Evolutionary conservation across 2,329 filamentous ascomycete species (phyloP), one percentile per base, ranked within the genome.

Genomic region (Xylariaceae sp.): DNA sequence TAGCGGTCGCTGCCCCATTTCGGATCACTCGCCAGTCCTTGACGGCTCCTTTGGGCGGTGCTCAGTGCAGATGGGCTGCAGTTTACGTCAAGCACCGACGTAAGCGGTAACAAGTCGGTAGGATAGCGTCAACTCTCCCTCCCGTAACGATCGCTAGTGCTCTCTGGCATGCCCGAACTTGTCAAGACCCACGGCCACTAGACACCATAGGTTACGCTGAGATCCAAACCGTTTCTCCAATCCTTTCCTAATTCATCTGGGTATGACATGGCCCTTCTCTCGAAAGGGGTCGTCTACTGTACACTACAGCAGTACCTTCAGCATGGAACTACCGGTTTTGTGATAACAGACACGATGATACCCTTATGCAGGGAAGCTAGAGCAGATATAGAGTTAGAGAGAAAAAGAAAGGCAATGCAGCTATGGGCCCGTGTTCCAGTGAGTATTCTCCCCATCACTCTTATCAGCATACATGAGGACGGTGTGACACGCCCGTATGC

Each of bases 201-300:
- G 17, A 51, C 21, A 39, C 54, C 54, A 26, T 39, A 21, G 48
- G 36, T 36, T 24, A 21, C 24, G 31, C 36, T 53, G 21, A 51
- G 58, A 53, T 37, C 49, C 40, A 44, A 58, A 44, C 55, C 45
- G 56, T 55, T 58, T 46, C 43, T 24, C 46, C 33, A 31, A 34
- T 47, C 58, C 23, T 51, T 58, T 17, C 48, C 47, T n/a, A 31
- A 29, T 57, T 43, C 21, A 47, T 57, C 54, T 19, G 41, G 14
- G 7, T 9, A 37, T 36, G 49, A 44, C 19, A 53, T 41, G 19
- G 31, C 40, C 36, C 16, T 34, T 46, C 33, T 6, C 29, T 37
- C 17, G 6, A 12, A 19, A 4, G 19, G 24, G 46, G 37, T n/a
- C n/a, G n/a, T n/a, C n/a, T n/a, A n/a, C n/a, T n/a, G n/a, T n/a